Evolutionary conservation across 2,329 filamentous ascomycete species (phyloP).

Genomic region (Claviceps maximensis): DNA sequence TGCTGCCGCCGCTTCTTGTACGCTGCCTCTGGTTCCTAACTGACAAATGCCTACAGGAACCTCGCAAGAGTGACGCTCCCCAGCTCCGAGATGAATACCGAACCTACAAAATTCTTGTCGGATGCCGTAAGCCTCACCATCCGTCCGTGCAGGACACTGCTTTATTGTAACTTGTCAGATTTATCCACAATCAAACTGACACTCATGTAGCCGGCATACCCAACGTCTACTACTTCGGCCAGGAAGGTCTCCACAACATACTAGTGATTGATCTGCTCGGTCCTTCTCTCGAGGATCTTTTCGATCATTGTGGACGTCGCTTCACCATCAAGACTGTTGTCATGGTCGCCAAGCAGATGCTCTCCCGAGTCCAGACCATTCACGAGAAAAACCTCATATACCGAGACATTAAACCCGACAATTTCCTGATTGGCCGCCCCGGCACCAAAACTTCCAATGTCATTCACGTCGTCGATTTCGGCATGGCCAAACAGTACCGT

Average conservation of each 20-base stretch:
- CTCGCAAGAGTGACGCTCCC: slow-evolving; percentile 94
- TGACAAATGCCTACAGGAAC: slow-evolving; percentile 50
- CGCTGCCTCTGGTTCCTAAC: background rate
- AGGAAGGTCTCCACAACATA: slow-evolving; percentile 98
- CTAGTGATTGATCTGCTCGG: slow-evolving; percentile 97
- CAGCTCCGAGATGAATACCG: slow-evolving; percentile 97
- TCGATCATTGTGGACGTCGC: slow-evolving; percentile 99
- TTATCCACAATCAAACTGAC: background rate
- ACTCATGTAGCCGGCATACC: slow-evolving; percentile 59
- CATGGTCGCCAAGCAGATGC: slow-evolving; percentile 91
- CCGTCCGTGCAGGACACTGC: background rate
- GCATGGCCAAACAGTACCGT: slow-evolving; percentile 98
- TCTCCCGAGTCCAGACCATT: slow-evolving; percentile 98
- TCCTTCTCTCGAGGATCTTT: slow-evolving; percentile 89
- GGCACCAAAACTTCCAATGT: slow-evolving; percentile 92
- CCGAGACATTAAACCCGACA: slow-evolving; percentile 99
- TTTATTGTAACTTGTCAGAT: background rate
- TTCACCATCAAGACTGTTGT: slow-evolving; percentile 99
- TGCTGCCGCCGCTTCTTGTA: background rate
- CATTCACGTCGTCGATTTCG: slow-evolving; percentile 97
- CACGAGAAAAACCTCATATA: slow-evolving; percentile 99
- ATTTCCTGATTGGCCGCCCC: slow-evolving; percentile 97
- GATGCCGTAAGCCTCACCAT: slow-evolving; percentile 64
- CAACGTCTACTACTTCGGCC: slow-evolving; percentile 98
- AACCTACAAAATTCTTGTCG: slow-evolving; percentile 98